Evolutionary conservation across 306 rosid species (phyloP).

Genomic region (Fragaria iinumae): DNA sequence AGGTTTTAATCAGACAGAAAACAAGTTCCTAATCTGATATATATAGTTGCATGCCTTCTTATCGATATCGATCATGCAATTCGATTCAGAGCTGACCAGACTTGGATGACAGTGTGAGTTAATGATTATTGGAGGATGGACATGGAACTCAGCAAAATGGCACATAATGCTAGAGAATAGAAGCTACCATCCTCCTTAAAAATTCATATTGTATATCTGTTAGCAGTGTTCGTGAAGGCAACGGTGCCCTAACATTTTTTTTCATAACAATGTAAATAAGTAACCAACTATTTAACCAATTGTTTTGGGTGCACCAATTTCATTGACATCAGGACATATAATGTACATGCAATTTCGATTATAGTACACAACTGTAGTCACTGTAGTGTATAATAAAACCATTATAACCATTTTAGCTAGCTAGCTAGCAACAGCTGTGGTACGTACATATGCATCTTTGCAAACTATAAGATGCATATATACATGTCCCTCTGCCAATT

Average conservation of each 20-base stretch:
- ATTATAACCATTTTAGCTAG: neutral
- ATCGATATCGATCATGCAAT: neutral
- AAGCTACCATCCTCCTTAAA: constrained; percentile 28
- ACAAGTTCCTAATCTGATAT: neutral
- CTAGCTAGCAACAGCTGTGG: too few species aligned
- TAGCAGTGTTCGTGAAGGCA: constrained; percentile 13
- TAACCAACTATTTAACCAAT: neutral
- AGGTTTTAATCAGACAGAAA: neutral
- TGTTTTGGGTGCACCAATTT: neutral
- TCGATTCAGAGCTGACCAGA: constrained; percentile 4
- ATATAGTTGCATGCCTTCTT: neutral
- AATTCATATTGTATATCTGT: constrained; percentile 12
- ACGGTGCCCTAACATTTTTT: neutral
- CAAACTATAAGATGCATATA: too few species aligned
- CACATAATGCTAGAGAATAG: constrained; percentile 9
- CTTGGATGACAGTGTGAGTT: neutral
- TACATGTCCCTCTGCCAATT: neutral
- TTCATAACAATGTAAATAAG: neutral
- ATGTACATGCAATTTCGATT: neutral
- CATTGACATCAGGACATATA: neutral
- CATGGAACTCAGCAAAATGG: neutral
- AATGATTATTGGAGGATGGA: constrained; percentile 3
- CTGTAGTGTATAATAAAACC: neutral
- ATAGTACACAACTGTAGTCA: neutral
- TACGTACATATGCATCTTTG: neutral